These are phyloP conservation scores for Acanthamoeba rhysodes DNA, from an alignment of 208 protist species.

Conservation along the genomic window DNA sequence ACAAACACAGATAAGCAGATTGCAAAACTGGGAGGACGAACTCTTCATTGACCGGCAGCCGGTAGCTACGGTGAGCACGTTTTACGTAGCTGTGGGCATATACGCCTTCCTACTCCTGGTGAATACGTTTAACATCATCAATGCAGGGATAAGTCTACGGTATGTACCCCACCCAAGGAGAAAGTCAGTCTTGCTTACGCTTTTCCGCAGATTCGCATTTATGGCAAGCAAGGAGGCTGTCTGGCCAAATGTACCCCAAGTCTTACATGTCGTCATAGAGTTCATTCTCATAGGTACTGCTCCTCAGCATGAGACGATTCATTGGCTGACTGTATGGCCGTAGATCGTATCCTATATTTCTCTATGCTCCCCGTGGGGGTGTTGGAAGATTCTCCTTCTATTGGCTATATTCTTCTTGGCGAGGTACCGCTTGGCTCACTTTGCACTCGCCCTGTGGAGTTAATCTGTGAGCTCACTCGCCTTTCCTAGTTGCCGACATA, in stretches of 20 bases:
- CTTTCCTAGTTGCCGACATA: not conserved
- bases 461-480: not conserved
- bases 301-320: no score
- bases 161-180: not conserved
- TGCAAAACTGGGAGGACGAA: not conserved
- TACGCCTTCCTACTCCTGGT: not conserved
- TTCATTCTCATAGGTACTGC: not conserved
- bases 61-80: not conserved
- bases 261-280: not conserved
- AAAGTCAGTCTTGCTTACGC: not conserved
- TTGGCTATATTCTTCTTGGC: not conserved
- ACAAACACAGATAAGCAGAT: not conserved
- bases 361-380: not conserved
- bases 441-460: no score
- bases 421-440: not conserved
- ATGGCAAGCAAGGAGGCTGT: not conserved
- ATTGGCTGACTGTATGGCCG: not conserved
- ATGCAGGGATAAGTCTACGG: not conserved
- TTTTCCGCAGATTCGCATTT: not conserved
- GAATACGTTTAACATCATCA: not conserved
- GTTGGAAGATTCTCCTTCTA: not conserved
- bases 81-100: not conserved
- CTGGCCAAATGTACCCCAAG: not conserved
- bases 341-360: conserved; percentile 1
- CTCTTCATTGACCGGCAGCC: not conserved